Conservation (phyloP, 306 rosid genomes). For the Malus fusca region DNA sequence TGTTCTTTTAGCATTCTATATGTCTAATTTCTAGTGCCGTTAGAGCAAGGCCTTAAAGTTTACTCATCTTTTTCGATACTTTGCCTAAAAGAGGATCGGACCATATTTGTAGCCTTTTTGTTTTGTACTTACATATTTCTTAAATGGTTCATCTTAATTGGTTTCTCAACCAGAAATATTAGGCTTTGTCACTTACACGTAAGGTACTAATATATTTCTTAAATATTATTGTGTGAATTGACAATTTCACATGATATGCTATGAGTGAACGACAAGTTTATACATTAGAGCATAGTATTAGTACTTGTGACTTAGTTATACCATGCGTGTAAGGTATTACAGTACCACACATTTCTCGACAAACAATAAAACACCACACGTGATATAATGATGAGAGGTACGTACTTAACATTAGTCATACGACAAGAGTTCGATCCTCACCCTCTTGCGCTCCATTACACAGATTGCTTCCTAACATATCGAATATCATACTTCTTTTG, state of each 20-base stretch:
- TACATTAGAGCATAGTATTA: no score
- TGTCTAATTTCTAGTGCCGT: neutral
- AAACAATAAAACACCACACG: neutral
- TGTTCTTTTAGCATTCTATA: slow-evolving; percentile 4
- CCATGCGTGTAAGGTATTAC: no score
- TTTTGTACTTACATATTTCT: neutral
- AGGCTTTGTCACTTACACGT: no score
- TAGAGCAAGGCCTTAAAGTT: neutral
- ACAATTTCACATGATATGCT: neutral
- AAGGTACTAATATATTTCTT: no score
- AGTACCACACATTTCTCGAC: neutral
- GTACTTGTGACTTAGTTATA: no score
- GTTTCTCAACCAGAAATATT: neutral
- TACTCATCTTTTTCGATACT: neutral
- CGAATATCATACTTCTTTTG: neutral
- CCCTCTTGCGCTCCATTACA: no score
- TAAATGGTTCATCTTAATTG: neutral
- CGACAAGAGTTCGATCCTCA: no score
- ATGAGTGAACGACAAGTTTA: no score
- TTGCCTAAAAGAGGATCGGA: neutral
- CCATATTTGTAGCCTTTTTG: neutral
- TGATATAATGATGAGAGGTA: no score
- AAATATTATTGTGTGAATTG: neutral
- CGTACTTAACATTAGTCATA: no score
- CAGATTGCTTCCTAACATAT: no score